Base-by-base conservation (phyloP, 2,329 filamentous ascomycete species). In the Fusarium equiseti region DNA sequence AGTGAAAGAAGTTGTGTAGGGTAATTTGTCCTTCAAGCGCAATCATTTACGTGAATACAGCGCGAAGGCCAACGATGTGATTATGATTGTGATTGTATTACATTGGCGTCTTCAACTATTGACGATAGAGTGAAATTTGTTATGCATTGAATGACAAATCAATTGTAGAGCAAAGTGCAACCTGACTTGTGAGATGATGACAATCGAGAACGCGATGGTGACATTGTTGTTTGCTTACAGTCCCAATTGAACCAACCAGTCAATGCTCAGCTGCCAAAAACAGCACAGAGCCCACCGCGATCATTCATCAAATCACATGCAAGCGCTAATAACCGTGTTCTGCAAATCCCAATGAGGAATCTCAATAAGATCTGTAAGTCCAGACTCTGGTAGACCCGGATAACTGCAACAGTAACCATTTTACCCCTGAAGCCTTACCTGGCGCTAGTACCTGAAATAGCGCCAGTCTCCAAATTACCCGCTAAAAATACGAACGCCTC, bases 371-470 rank as follows among this genome's bases (percentile, higher is more conserved):
- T 22, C 9, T 15, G 8, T 12, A 12, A 26, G 24, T 16, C 24
- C 18, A 51, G 22, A 26, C 18, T 44, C 42, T 26, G 5, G 7
- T 10, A 12, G 18, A 24, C 20, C 16, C 6, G 6, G 2, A 13
- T 12, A 22, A 15, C 22, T 2, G 9, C 13, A 10, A 24, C 2
- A 18, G 38, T 18, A 18, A 13, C 50, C 10, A 16, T 22, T 22
- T 20, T n/a, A 38, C 43, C 53, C 53, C 43, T 50, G 53, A 50
- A 49, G 53, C 40, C 43, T 20, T 50, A 24, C 53, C 53, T 20
- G 22, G 42, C 27, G 44, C 44, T 50, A 50, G 31, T 35, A 29
- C 31, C 54, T 57, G 44, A 57, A 40, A 15, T 50, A 57, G 54
- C 10, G 44, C 44, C 54, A 22, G 13, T 11, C 16, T 4, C 43